Base-by-base conservation (phyloP, 2,329 filamentous ascomycete genomes). In the Cadophora gregata region DNA sequence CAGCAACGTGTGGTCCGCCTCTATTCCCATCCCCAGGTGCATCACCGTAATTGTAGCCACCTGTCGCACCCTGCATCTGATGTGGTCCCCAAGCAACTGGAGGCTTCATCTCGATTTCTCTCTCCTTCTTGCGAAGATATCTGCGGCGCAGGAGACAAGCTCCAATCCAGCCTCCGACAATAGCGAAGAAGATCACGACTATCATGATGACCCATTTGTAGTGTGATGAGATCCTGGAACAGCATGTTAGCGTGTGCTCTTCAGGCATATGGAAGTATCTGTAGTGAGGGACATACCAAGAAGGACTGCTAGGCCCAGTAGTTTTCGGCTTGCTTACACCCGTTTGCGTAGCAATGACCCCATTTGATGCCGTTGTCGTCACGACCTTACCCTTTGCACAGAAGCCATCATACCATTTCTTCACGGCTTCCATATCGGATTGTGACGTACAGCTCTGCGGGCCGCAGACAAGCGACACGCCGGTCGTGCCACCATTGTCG, bases 171-270 rank as follows among this genome's bases (percentile, higher is more conserved):
- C 93, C 85, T 65, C 83, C 82, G 16, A 84, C 80, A 68, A 96
- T 91, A 62, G 83, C 89, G 67, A 95, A 81, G 51, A 90, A 84
- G 31, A 96, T 83, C 69, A 95, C 81, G 70, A 93, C 88, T 62
- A 96, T 83, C 84, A 96, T 93, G 69, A 95, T 84, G 55, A 96
- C 86, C 92, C 92, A 97, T 81, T 88, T 85, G 82, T 87, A 93
- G 78, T 95, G 92, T 31, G 81, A 84, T 8, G 85, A 83, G 59
- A 92, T 80, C 90, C 91, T 93, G 68, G 4, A 51, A 29, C 42
- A 38, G 21, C 24, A 53, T 33, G 59, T 64, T 69, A 70, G 48
- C 33, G 7, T 38, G 38, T 16, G 2, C 4, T 19, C 12, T 42
- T 2, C 19, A 16, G 2, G 38, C 14, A 42, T 42, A 42, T 42